phyloP scores from a whole-genome alignment of 441 rosid species.

The Pelargonium cotyledonis region DNA sequence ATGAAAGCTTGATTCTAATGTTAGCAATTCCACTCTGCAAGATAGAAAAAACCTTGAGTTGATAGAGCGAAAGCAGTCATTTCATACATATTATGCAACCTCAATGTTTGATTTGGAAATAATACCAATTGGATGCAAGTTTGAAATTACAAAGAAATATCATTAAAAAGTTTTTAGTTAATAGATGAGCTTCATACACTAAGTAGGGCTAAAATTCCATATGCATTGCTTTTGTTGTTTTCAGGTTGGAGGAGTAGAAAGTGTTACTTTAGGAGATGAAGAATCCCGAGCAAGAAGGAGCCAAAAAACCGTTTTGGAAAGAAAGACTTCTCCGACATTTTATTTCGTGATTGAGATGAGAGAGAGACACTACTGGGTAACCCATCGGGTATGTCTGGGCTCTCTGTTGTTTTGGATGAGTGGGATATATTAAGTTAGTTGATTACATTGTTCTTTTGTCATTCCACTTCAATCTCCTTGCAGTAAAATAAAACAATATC shows the following conservation, averaged over 20 bases:
- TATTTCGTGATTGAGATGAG: conserved; percentile 66
- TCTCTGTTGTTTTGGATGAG: neutral
- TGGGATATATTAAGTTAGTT: no score
- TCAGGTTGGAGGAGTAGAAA: conserved; percentile 58
- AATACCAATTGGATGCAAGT: neutral
- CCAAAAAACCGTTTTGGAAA: conserved; percentile 54
- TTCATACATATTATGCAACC: neutral
- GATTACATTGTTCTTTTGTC: no score
- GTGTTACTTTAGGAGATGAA: conserved; percentile 58
- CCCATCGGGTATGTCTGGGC: conserved; percentile 38
- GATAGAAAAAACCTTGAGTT: neutral
- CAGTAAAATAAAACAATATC: neutral
- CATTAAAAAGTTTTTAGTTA: neutral
- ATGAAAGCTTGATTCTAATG: neutral
- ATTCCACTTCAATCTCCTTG: neutral
- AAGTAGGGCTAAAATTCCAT: neutral
- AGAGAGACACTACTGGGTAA: conserved; percentile 56
- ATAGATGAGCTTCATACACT: neutral
- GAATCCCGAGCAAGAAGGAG: conserved; percentile 53
- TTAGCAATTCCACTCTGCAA: neutral
- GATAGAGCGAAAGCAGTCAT: neutral
- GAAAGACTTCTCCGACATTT: conserved; percentile 60
- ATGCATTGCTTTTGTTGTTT: conserved; percentile 10
- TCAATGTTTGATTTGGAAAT: neutral
- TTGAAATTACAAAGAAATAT: no score